Evolutionary conservation across 2,329 filamentous ascomycete species (phyloP).

Genomic region (Scytalidium sp.): DNA sequence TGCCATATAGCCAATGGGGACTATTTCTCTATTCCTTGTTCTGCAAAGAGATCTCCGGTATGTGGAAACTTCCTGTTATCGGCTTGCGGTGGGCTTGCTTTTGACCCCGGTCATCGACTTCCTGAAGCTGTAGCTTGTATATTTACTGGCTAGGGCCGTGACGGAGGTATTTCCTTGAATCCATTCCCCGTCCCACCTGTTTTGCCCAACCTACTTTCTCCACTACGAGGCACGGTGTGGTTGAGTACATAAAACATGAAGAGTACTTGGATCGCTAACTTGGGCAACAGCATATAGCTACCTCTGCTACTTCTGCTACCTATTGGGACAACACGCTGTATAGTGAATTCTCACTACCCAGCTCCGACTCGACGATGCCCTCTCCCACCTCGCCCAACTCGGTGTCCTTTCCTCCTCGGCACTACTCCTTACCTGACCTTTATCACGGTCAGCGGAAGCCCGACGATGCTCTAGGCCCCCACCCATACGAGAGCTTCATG

Average conservation of each 20-base stretch:
- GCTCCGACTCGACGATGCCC: slow-evolving; percentile 17
- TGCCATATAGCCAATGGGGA: background rate
- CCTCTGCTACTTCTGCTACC: background rate
- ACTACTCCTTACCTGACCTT: slow-evolving; percentile 2
- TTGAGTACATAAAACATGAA: too few species aligned
- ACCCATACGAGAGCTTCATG: slow-evolving; percentile 28
- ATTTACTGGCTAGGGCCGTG: background rate
- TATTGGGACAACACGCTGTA: background rate
- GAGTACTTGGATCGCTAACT: too few species aligned
- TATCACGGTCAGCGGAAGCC: slow-evolving; percentile 11
- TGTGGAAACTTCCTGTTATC: background rate
- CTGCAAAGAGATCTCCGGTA: background rate
- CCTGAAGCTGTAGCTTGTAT: too few species aligned
- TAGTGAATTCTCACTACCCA: background rate
- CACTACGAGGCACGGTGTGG: too few species aligned
- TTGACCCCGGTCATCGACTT: too few species aligned
- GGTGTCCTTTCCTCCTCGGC: slow-evolving; percentile 6
- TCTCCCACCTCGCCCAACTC: slow-evolving; percentile 1
- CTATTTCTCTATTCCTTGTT: background rate
- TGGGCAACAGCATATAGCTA: background rate
- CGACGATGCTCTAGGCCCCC: slow-evolving; percentile 21
- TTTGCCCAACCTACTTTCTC: too few species aligned
- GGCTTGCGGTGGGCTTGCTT: too few species aligned
- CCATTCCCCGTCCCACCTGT: background rate
- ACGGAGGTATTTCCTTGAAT: background rate